Percentiles rank a stretch among this genome's conserved stretches.
Evolutionary conservation across 768 basidiomycete species (phyloP).

Genomic region (Leccinum ochraceum): DNA sequence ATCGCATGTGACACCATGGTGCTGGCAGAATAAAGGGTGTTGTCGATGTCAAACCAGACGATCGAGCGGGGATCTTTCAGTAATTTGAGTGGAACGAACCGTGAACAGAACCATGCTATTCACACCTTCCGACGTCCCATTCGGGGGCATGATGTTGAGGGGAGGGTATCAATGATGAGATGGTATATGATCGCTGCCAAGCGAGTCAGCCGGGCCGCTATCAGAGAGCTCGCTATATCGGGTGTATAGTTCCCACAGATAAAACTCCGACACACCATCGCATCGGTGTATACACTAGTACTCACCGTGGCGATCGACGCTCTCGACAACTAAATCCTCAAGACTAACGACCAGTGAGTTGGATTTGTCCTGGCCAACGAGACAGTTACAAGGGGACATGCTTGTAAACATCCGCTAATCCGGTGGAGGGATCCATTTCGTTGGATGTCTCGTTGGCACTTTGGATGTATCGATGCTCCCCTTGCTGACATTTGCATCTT

Average conservation of each 20-base stretch:
- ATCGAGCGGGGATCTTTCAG: conserved; percentile 55
- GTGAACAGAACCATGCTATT: background rate
- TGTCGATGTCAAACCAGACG: conserved; percentile 87
- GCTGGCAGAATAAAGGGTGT: conserved; percentile 81
- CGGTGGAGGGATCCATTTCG: conserved; percentile 18
- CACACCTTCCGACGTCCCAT: conserved; percentile 29
- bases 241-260: conserved; percentile 26
- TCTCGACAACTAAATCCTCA: conserved; percentile 41
- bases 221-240: conserved; percentile 10
- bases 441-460: conserved; percentile 34
- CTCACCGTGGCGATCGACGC: conserved; percentile 26
- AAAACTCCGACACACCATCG: conserved; percentile 25
- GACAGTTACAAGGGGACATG: background rate
- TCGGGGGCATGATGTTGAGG: conserved; percentile 20
- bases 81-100: conserved; percentile 2
- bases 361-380: conserved; percentile 21
- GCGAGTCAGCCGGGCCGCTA: background rate
- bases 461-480: conserved; percentile 37
- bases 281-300: conserved; percentile 10
- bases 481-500: conserved; percentile 22
- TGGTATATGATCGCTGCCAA: conserved; percentile 4
- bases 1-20: conserved; percentile 76
- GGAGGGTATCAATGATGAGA: conserved; percentile 26
- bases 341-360: conserved; percentile 45
- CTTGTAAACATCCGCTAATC: conserved; percentile 1